phyloP scores from a whole-genome alignment of 1,284 basidiomycete species.

The Ustilago cynodontis region DNA sequence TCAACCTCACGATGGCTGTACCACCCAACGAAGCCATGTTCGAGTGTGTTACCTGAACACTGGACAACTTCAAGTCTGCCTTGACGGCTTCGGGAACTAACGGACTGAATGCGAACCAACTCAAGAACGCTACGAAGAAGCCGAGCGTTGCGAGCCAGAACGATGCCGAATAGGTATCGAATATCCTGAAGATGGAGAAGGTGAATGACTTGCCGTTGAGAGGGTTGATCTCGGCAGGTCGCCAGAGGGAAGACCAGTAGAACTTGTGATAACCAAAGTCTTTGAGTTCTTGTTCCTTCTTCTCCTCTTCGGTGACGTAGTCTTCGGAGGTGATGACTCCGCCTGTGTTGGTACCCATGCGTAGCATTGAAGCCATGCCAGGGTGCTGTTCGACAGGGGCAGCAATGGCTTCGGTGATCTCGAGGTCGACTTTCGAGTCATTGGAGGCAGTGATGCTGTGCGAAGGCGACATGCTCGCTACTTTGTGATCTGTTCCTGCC shows the following conservation, averaged over 20 bases:
- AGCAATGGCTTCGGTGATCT: conserved; percentile 43
- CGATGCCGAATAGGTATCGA: conserved; percentile 74
- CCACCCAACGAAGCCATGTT: conserved; percentile 76
- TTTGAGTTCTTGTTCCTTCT: conserved; percentile 36
- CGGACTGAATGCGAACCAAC: conserved; percentile 79
- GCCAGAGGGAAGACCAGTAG: conserved; percentile 65
- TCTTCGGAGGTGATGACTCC: conserved; percentile 52
- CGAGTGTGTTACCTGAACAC: conserved; percentile 74
- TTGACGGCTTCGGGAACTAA: conserved; percentile 77
- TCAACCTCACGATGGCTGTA: conserved; percentile 73
- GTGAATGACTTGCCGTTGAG: conserved; percentile 75
- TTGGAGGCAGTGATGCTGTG: conserved; percentile 18
- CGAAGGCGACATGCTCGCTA: neutral
- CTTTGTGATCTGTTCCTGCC: conserved; percentile 7
- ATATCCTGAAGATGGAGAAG: conserved; percentile 74
- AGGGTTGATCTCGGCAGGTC: conserved; percentile 72
- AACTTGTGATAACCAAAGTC: conserved; percentile 57
- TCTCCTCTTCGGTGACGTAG: conserved; percentile 58
- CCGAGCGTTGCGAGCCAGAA: conserved; percentile 72
- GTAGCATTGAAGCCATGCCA: conserved; percentile 45
- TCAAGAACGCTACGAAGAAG: conserved; percentile 73
- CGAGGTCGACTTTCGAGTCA: conserved; percentile 39
- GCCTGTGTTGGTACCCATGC: conserved; percentile 49
- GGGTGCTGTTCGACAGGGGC: conserved; percentile 22
- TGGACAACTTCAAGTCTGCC: conserved; percentile 74